These are phyloP conservation scores for Aspergillus sp. DNA, from an alignment of 2,329 filamentous ascomycete species.

Conservation along the genomic window DNA sequence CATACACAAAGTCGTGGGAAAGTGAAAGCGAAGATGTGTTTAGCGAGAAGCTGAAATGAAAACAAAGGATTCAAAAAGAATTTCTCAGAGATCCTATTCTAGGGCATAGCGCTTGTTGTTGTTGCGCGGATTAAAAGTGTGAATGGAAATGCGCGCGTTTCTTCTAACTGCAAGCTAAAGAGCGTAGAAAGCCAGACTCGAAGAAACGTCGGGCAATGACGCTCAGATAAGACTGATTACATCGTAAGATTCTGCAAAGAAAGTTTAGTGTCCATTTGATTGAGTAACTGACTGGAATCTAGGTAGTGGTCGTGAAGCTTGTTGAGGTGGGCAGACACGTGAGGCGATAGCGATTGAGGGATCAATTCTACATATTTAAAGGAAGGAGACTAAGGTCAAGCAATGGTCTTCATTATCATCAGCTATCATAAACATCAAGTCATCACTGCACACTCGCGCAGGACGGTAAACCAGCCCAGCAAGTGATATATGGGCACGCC, in stretches of 20 bases:
- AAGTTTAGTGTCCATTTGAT: neutral
- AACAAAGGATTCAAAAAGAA: neutral
- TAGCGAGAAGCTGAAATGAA: neutral
- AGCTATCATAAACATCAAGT: conserved; percentile 19
- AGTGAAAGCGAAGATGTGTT: neutral
- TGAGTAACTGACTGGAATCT: neutral
- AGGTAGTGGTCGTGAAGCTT: neutral
- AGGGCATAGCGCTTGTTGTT: neutral
- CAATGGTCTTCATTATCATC: conserved; percentile 20
- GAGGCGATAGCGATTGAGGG: neutral
- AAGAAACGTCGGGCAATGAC: neutral
- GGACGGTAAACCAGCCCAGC: neutral
- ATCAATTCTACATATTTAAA: neutral
- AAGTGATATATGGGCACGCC: conserved; percentile 5
- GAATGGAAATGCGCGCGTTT: conserved; percentile 1
- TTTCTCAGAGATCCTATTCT: neutral
- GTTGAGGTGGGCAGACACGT: neutral
- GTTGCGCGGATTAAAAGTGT: conserved; percentile 1
- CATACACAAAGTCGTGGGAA: neutral
- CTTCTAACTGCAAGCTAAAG: neutral
- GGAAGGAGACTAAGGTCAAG: neutral
- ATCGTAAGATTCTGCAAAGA: neutral
- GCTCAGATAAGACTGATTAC: neutral
- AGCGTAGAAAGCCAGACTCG: neutral
- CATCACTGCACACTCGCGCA: conserved; percentile 13